Conservation (phyloP, 2,329 filamentous ascomycete species). For the Colletotrichum gigasporum region DNA sequence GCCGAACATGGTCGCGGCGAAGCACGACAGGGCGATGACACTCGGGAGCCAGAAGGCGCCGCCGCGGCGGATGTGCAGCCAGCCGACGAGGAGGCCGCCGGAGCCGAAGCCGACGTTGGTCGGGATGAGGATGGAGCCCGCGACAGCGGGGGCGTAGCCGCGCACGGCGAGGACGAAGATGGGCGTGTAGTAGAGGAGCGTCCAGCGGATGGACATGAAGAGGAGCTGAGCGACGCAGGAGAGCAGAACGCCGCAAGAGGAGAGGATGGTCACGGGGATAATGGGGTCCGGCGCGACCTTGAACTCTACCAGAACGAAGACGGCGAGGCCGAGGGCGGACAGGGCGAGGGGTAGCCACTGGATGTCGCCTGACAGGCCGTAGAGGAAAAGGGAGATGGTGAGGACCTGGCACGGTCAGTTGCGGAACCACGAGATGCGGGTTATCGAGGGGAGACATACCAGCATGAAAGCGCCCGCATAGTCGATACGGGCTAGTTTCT, state of each 20-base stretch:
- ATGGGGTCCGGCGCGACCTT: conserved; percentile 74
- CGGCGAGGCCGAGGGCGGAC: conserved; percentile 59
- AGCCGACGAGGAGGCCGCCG: conserved; percentile 78
- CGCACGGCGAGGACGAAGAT: conserved; percentile 82
- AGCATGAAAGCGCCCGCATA: conserved; percentile 77
- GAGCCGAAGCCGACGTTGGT: conserved; percentile 83
- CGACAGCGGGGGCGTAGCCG: conserved; percentile 72
- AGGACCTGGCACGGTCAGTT: conserved; percentile 56
- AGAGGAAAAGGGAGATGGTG: conserved; percentile 77
- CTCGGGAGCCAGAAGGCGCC: conserved; percentile 78
- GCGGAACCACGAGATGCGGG: background rate
- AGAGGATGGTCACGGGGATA: conserved; percentile 76
- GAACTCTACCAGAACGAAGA: conserved; percentile 72
- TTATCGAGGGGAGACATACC: conserved; percentile 46
- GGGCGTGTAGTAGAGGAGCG: conserved; percentile 82
- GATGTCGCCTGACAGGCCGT: conserved; percentile 73
- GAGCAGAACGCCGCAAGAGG: conserved; percentile 74
- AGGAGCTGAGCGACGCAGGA: conserved; percentile 79
- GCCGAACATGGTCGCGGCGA: conserved; percentile 66
- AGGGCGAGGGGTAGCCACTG: conserved; percentile 67
- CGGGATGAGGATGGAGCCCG: conserved; percentile 81
- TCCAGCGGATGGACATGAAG: conserved; percentile 85
- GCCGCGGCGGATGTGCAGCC: conserved; percentile 76
- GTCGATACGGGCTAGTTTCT: conserved; percentile 74
- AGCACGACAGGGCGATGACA: conserved; percentile 68